These are phyloP conservation scores for Adansonia grandidieri DNA, from an alignment of 441 rosid species.

Conservation along the genomic window DNA sequence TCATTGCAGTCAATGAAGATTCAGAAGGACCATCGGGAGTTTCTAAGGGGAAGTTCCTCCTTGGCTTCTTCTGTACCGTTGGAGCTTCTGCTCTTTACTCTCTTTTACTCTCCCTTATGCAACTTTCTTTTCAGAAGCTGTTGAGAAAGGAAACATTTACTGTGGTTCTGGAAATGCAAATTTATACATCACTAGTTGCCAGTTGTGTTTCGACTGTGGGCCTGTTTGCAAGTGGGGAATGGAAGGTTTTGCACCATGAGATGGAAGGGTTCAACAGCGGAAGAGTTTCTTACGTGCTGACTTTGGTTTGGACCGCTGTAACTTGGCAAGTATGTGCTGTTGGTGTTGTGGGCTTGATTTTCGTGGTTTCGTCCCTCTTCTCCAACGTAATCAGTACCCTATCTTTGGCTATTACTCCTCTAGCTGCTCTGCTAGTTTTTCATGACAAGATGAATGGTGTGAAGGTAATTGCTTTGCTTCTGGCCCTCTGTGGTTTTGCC, in stretches of 20 bases:
- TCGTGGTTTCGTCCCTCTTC: conserved; percentile 82
- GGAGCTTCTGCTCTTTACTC: conserved; percentile 81
- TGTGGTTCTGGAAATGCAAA: conserved; percentile 82
- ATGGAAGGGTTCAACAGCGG: conserved; percentile 65
- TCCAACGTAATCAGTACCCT: conserved; percentile 83
- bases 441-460: conserved; percentile 79
- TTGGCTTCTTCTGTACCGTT: conserved; percentile 68
- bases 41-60: conserved; percentile 55
- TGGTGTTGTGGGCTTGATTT: conserved; percentile 93
- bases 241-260: conserved; percentile 73
- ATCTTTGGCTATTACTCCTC: conserved; percentile 79
- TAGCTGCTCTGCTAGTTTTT: conserved; percentile 68
- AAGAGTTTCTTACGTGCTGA: conserved; percentile 62
- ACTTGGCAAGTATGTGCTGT: conserved; percentile 88
- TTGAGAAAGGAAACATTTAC: conserved; percentile 66
- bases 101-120: conserved; percentile 86
- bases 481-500: conserved; percentile 80
- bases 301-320: conserved; percentile 69
- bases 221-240: conserved; percentile 85
- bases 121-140: conserved; percentile 72
- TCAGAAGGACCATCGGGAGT: conserved; percentile 61
- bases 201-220: conserved; percentile 54
- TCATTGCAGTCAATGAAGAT: conserved; percentile 71
- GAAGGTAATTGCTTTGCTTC: conserved; percentile 74
- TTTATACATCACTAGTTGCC: conserved; percentile 70